Evolutionary conservation across 169 alveolate genomes (phyloP).

Genomic region (Plasmodium coatneyi): DNA sequence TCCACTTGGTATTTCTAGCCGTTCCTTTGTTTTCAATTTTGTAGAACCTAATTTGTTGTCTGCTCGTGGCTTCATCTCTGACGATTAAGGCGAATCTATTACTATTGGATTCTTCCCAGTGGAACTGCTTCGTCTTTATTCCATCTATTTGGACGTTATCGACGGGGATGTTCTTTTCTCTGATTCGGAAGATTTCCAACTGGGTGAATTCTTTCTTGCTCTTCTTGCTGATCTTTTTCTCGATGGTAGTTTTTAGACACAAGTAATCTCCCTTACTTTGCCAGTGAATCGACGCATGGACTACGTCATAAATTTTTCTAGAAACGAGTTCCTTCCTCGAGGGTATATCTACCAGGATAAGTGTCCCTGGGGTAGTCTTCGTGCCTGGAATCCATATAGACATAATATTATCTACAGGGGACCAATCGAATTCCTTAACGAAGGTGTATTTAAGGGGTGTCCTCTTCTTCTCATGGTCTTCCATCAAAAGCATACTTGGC

Average conservation of each 20-base stretch:
- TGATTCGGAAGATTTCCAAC: constrained; percentile 89
- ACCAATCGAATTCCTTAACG: constrained; percentile 90
- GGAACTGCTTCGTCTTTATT: constrained; percentile 88
- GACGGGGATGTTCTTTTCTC: constrained; percentile 91
- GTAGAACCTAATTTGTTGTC: constrained; percentile 89
- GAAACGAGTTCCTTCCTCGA: constrained; percentile 89
- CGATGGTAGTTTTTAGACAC: constrained; percentile 89
- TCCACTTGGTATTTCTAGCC: constrained; percentile 80
- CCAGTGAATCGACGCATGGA: constrained; percentile 91
- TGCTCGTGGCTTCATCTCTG: constrained; percentile 89
- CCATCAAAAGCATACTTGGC: constrained; percentile 86
- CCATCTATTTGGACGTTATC: constrained; percentile 92
- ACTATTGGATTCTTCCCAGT: constrained; percentile 89
- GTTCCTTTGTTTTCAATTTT: constrained; percentile 89
- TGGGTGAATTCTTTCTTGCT: constrained; percentile 89
- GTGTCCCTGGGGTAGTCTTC: constrained; percentile 91
- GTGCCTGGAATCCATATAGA: constrained; percentile 90
- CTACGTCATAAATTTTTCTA: constrained; percentile 90
- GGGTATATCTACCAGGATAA: constrained; percentile 88
- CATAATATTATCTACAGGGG: constrained; percentile 91
- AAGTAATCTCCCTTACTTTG: constrained; percentile 91
- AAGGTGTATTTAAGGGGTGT: constrained; percentile 88
- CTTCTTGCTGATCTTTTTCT: constrained; percentile 90
- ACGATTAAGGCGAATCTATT: constrained; percentile 91
- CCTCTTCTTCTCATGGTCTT: constrained; percentile 85